phyloP scores from a whole-genome alignment of 2,329 filamentous ascomycete genomes.

The Colletotrichum salicis region DNA sequence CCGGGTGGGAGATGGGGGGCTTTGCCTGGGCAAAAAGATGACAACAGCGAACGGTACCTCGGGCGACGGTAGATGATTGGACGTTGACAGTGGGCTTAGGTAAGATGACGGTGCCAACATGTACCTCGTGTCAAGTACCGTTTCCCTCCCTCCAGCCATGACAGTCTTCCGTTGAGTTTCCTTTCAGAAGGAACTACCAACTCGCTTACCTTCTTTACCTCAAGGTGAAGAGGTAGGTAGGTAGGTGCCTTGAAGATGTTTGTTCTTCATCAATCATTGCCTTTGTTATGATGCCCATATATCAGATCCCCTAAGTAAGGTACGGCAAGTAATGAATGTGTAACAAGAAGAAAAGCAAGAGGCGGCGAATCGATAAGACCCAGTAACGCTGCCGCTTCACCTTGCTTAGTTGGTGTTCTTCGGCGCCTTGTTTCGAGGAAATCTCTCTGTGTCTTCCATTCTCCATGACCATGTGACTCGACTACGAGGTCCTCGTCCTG shows the following conservation, averaged over 20 bases:
- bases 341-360: background rate
- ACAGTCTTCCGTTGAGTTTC: background rate
- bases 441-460: background rate
- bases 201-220: background rate
- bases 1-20: background rate
- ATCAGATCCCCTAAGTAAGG: background rate
- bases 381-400: background rate
- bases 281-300: background rate
- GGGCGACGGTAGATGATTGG: background rate
- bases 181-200: background rate
- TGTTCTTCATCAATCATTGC: background rate
- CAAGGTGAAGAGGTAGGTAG: background rate
- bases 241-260: background rate
- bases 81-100: background rate
- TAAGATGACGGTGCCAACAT: background rate
- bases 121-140: background rate
- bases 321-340: background rate
- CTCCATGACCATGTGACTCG: slow-evolving; percentile 14
- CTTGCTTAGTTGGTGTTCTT: background rate
- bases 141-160: background rate
- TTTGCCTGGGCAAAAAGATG: background rate
- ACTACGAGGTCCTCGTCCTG: background rate
- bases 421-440: background rate
- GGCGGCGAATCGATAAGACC: background rate
- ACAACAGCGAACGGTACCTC: background rate